Evolutionary conservation across 306 rosid genomes (phyloP).

Genomic region (Biancaea sappan): DNA sequence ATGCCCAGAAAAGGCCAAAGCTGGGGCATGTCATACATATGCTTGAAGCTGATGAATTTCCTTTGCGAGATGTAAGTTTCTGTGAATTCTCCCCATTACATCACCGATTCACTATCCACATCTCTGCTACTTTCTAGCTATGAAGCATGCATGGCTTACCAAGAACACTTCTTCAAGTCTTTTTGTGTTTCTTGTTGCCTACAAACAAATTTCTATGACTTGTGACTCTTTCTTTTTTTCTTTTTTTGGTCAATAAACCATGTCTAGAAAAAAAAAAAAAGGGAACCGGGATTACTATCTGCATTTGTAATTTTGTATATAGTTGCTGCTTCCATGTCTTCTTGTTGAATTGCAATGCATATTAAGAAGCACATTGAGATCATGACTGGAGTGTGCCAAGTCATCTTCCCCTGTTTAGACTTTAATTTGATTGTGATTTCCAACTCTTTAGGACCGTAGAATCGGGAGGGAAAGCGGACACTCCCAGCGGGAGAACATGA

Average conservation of each 20-base stretch:
- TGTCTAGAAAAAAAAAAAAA: background rate
- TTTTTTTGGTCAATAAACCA: background rate
- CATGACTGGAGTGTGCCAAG: background rate
- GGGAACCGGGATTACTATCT: background rate
- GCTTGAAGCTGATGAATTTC: constrained; percentile 78
- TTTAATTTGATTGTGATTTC: background rate
- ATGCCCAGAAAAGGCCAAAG: constrained; percentile 75
- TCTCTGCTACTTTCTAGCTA: background rate
- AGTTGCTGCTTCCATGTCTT: background rate
- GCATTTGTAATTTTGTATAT: background rate
- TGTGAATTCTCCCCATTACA: background rate
- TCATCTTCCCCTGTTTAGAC: background rate
- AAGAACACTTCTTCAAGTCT: background rate
- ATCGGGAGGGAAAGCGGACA: constrained; percentile 5
- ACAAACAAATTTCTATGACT: background rate
- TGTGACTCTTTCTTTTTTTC: background rate
- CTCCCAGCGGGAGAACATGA: background rate
- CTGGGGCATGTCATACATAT: constrained; percentile 73
- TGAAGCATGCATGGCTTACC: background rate
- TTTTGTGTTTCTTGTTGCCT: background rate
- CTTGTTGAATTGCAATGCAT: background rate
- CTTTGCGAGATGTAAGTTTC: constrained; percentile 31
- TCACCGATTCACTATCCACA: background rate
- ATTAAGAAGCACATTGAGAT: background rate
- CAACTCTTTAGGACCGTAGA: constrained; percentile 6